These are phyloP conservation scores for Solanum clarkiae DNA, from an alignment of 257 asterid genomes.

Conservation along the genomic window DNA sequence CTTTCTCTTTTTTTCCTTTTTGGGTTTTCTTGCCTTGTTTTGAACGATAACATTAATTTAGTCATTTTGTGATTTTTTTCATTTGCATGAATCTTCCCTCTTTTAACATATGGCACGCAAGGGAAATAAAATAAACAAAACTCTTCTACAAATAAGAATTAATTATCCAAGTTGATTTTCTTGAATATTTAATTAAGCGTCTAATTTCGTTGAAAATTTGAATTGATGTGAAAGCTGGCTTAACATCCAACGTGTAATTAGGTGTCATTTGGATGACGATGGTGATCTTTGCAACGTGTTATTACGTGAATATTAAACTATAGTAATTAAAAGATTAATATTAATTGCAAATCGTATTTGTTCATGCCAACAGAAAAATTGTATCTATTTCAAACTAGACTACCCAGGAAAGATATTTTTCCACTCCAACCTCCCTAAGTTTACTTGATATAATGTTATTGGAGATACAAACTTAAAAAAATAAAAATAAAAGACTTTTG, in stretches of 20 bases:
- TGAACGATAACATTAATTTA: background rate
- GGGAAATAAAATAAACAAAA: background rate
- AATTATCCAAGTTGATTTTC: background rate
- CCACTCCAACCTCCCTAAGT: background rate
- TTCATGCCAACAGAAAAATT: background rate
- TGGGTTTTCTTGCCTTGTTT: background rate
- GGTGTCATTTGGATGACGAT: background rate
- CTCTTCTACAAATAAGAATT: background rate
- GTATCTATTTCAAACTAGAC: background rate
- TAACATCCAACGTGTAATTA: background rate
- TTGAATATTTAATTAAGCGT: background rate
- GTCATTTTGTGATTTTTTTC: background rate
- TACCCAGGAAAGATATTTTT: background rate
- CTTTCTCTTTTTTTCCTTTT: background rate
- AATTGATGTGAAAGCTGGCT: background rate
- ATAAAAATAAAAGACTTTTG: background rate
- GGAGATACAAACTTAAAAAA: background rate
- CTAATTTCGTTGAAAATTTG: background rate
- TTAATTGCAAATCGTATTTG: background rate
- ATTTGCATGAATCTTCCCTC: background rate
- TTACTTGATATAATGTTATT: background rate
- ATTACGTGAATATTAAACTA: background rate
- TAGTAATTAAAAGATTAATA: background rate
- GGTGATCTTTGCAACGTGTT: background rate
- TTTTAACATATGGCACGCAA: background rate